Conservation (phyloP, 164 flowering plant species). For the Paratinospora sagittata region DNA sequence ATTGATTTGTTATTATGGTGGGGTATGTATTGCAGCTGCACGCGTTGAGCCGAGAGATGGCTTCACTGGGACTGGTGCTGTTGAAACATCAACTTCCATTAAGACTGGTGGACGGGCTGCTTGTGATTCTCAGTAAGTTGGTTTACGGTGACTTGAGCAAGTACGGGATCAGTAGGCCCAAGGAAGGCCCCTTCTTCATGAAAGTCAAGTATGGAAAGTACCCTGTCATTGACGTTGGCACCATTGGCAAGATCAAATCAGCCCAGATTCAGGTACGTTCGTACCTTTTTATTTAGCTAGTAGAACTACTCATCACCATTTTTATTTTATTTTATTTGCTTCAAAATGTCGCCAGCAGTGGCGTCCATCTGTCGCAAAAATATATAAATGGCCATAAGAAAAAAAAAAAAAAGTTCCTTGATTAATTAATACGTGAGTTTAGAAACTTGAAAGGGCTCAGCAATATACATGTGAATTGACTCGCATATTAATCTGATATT, state of each 20-base stretch:
- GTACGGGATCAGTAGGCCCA: constrained; percentile 32
- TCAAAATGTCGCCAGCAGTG: too few species aligned
- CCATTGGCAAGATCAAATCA: constrained; percentile 29
- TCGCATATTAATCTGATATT: too few species aligned
- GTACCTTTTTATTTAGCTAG: too few species aligned
- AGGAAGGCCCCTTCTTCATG: constrained; percentile 32
- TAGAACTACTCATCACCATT: too few species aligned
- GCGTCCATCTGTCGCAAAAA: too few species aligned
- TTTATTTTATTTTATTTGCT: too few species aligned
- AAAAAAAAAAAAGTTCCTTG: too few species aligned
- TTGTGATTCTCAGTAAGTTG: constrained; percentile 23
- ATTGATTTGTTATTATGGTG: too few species aligned
- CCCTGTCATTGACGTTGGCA: constrained; percentile 40
- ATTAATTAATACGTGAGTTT: too few species aligned
- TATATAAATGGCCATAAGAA: background rate
- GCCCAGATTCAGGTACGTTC: constrained; percentile 41
- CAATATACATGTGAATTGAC: too few species aligned
- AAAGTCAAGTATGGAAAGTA: constrained; percentile 28
- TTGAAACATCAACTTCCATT: constrained; percentile 26
- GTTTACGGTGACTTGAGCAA: constrained; percentile 28
- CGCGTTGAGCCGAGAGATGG: constrained; percentile 27
- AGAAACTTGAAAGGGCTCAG: too few species aligned
- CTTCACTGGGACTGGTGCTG: constrained; percentile 15
- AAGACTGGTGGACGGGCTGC: constrained; percentile 23
- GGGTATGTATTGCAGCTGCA: constrained; percentile 29